Percentiles rank a stretch among this genome's conserved stretches.
Evolutionary conservation across 331 rosid species (phyloP).

Genomic region (Quercus lobata): DNA sequence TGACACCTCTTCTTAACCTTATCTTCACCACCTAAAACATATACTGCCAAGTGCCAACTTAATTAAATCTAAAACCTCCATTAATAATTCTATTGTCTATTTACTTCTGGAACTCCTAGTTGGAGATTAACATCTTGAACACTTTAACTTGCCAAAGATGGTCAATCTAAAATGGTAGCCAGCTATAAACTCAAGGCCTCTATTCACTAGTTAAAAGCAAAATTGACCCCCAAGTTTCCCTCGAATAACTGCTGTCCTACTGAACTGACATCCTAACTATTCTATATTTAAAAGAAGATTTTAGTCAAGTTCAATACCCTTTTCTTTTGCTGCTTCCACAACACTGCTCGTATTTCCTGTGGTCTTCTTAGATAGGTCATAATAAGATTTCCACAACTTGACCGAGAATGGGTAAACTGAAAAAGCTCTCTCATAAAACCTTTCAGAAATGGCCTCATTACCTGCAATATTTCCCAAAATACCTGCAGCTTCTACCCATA

Average conservation of each 20-base stretch:
- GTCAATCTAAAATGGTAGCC: constrained; percentile 8
- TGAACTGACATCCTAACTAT: constrained; percentile 12
- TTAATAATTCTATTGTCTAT: constrained; percentile 20
- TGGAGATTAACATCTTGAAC: not conserved
- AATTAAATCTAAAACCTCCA: constrained; percentile 15
- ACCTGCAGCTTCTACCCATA: constrained; percentile 81
- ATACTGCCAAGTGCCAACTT: constrained; percentile 7
- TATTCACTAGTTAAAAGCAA: constrained; percentile 6
- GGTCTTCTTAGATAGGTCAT: constrained; percentile 24
- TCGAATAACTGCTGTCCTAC: constrained; percentile 18
- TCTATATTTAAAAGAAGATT: constrained; percentile 8
- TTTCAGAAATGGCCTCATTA: constrained; percentile 46
- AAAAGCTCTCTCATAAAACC: constrained; percentile 65
- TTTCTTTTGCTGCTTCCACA: constrained; percentile 63
- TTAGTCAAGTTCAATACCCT: constrained; percentile 52
- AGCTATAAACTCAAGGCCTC: constrained; percentile 22
- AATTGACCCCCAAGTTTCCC: constrained; percentile 19
- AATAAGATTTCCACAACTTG: constrained; percentile 62
- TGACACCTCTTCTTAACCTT: constrained; percentile 1
- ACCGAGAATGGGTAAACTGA: constrained; percentile 76
- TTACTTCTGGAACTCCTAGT: constrained; percentile 8
- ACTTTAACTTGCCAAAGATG: constrained; percentile 7
- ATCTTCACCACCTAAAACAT: constrained; percentile 8
- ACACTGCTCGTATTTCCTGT: constrained; percentile 40
- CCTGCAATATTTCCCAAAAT: constrained; percentile 48